Evolutionary conservation across 192 early-diverging fungal genomes (phyloP).

Genomic region (Coemansia sp.): DNA sequence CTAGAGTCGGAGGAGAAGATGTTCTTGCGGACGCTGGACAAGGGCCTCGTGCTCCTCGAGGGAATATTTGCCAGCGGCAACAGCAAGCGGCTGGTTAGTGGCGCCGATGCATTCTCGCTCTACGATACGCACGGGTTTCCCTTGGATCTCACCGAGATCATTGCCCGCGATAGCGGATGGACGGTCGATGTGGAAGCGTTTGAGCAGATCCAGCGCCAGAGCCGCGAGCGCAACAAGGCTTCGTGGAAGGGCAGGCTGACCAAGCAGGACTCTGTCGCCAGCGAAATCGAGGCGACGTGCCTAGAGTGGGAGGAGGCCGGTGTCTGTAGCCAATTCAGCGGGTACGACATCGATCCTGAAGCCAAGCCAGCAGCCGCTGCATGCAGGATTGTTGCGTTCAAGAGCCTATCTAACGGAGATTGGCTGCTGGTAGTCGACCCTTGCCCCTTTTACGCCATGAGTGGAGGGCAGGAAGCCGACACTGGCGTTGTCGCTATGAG

Average conservation of each 20-base stretch:
- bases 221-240: conserved; percentile 68
- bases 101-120: conserved; percentile 86
- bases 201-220: conserved; percentile 69
- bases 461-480: conserved; percentile 93
- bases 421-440: conserved; percentile 76
- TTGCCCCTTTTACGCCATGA: conserved; percentile 94
- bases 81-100: conserved; percentile 59
- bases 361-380: conserved; percentile 63
- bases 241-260: conserved; percentile 55
- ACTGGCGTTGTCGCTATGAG: conserved; percentile 73
- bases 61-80: conserved; percentile 57
- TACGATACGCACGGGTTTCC: conserved; percentile 99
- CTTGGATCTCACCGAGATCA: conserved; percentile 90
- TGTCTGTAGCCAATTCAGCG: conserved; percentile 75
- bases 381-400: conserved; percentile 24
- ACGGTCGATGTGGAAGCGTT: conserved; percentile 79
- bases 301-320: conserved; percentile 73
- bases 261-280: conserved; percentile 64
- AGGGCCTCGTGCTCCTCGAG: conserved; percentile 90
- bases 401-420: conserved; percentile 50
- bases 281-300: conserved; percentile 80
- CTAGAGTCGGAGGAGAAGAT: conserved; percentile 88
- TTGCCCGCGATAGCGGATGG: conserved; percentile 92
- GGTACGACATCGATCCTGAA: conserved; percentile 71
- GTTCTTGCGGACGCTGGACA: conserved; percentile 90